Evolutionary conservation across 805 yeast genomes (phyloP).

Genomic region (Candida andamanensis): DNA sequence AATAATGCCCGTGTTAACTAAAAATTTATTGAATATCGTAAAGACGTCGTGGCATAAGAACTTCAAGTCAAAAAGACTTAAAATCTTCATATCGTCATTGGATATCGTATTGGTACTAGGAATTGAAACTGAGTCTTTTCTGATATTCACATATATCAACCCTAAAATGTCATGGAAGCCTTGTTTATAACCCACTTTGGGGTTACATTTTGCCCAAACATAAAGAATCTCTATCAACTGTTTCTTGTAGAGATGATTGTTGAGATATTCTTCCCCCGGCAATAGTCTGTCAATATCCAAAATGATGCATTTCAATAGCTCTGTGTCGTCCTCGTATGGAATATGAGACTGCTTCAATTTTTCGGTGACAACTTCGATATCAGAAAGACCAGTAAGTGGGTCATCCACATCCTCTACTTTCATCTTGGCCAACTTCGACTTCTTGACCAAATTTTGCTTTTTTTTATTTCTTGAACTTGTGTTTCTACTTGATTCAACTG

Average conservation of each 20-base stretch:
- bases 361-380: neutral
- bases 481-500: conserved; percentile 11
- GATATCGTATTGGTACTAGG: conserved; percentile 22
- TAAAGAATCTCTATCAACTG: conserved; percentile 40
- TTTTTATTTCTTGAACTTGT: conserved; percentile 8
- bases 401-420: conserved; percentile 10
- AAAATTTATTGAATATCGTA: conserved; percentile 37
- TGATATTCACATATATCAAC: conserved; percentile 37
- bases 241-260: conserved; percentile 17
- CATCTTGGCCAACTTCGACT: conserved; percentile 15
- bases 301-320: conserved; percentile 39
- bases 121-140: conserved; percentile 28
- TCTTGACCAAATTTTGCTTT: conserved; percentile 3
- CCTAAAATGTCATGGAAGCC: conserved; percentile 55
- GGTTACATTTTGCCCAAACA: conserved; percentile 46
- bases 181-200: conserved; percentile 46
- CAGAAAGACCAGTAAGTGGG: conserved; percentile 15
- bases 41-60: conserved; percentile 41
- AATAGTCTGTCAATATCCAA: conserved; percentile 50
- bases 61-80: conserved; percentile 32
- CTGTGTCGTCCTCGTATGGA: conserved; percentile 25
- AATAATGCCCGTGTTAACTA: conserved; percentile 38
- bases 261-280: conserved; percentile 39
- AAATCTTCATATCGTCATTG: conserved; percentile 28
- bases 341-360: conserved; percentile 1